Evolutionary conservation across 2,329 filamentous ascomycete genomes (phyloP), one percentile per base, ranked within the genome.

Genomic region (Coleophoma eucalyptorum): DNA sequence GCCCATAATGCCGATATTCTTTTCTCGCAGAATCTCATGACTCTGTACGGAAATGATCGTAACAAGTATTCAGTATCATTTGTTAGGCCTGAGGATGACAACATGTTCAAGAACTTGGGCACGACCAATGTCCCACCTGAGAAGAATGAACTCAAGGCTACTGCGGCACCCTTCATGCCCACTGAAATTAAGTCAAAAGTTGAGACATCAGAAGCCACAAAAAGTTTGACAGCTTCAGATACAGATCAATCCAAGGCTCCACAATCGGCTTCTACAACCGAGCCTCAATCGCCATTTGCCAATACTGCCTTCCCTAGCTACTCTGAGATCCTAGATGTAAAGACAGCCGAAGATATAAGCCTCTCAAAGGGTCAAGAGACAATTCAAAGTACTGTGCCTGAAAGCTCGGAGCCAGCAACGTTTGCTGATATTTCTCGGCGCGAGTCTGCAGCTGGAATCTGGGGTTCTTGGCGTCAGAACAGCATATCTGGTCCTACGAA

Each of bases 41-140:
- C 88, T 0, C 75, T 97, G 26, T 92, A 91, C 59, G 90, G 95
- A 59, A 88, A 90, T 63, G 90, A 96, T 52, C 81, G 87, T 43
- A 90, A 89, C 66, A 94, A 93, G 63, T 75, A 97, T 12, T 91
- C 89, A 15, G 86, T 99, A 33, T 94, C 94, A 2, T 87, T 99
- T 58, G 91, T 96, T 38, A 84, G 94, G 26, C 94, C 94, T 0
- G 94, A 97, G 67, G 87, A 96, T 61, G 90, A 96, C 50, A 77
- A 75, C 3, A 72, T 83, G 1, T 97, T 95, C 72, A 94, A 88
- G 61, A 81, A 85, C 59, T 77, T 97, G 45, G 83, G 75, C 60
- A 91, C 87, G 2, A 76, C 77, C 40, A 79, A 77, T 51, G 55
- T 77, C n/a, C 54, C 72, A 8, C 75, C 78, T 0, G 80, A 78